Evolutionary conservation across 441 rosid genomes (phyloP).

Genomic region (Gossypium trilobum): DNA sequence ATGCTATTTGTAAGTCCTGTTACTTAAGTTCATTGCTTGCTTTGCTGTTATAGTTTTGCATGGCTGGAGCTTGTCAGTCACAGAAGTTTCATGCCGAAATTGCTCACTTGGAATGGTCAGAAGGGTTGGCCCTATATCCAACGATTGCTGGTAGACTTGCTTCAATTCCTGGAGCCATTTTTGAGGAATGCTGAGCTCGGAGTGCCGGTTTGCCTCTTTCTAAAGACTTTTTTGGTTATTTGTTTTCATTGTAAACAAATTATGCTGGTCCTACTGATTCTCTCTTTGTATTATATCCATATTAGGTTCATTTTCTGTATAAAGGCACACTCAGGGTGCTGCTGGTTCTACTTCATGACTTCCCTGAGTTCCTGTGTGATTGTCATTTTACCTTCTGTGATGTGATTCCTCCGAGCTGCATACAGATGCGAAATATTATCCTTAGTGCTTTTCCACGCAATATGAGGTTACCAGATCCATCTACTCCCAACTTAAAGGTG

Average conservation of each 20-base stretch:
- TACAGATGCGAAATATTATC: constrained; percentile 91
- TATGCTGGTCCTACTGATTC: constrained; percentile 9
- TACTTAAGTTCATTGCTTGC: constrained; percentile 9
- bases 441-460: constrained; percentile 91
- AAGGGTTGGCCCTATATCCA: constrained; percentile 96
- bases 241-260: background rate
- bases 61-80: constrained; percentile 98
- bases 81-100: constrained; percentile 95
- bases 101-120: constrained; percentile 75
- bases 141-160: constrained; percentile 85
- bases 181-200: constrained; percentile 90
- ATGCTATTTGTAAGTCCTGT: background rate
- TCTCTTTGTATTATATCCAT: constrained; percentile 26
- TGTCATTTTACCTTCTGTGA: constrained; percentile 95
- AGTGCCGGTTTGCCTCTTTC: constrained; percentile 49
- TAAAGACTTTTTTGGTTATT: constrained; percentile 9
- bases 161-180: constrained; percentile 93
- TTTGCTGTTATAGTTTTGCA: constrained; percentile 61
- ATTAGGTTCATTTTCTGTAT: constrained; percentile 72
- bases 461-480: constrained; percentile 99
- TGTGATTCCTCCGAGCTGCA: constrained; percentile 98
- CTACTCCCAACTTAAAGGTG: constrained; percentile 96
- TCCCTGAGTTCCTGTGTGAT: constrained; percentile 95
- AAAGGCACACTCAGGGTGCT: constrained; percentile 93
- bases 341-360: constrained; percentile 93